phyloP scores from a whole-genome alignment of 306 rosid species.

The Benincasa hispida region DNA sequence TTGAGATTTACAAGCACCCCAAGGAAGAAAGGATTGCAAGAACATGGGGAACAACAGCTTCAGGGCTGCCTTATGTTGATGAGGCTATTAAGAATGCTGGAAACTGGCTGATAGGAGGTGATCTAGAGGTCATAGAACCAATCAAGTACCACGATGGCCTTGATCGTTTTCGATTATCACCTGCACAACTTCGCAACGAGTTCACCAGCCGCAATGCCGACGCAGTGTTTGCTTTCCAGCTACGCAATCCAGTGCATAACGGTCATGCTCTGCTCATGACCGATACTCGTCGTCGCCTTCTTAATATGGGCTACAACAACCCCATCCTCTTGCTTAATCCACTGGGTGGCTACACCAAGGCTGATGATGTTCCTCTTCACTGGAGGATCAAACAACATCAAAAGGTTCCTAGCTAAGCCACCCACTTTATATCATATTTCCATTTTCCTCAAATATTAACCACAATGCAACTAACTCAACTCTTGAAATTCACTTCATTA shows the following conservation, averaged over 20 bases:
- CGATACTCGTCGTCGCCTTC: slow-evolving; percentile 87
- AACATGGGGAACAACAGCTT: slow-evolving; percentile 89
- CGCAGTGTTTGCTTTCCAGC: slow-evolving; percentile 93
- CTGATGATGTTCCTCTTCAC: slow-evolving; percentile 90
- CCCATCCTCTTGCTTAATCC: slow-evolving; percentile 95
- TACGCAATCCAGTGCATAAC: slow-evolving; percentile 89
- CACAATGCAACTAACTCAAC: not conserved
- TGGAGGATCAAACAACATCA: slow-evolving; percentile 97
- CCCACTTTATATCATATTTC: not conserved
- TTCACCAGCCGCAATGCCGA: slow-evolving; percentile 74
- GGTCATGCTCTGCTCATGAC: slow-evolving; percentile 94
- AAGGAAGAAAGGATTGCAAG: slow-evolving; percentile 91
- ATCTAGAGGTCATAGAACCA: slow-evolving; percentile 72
- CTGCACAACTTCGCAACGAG: slow-evolving; percentile 71
- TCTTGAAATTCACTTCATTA: not conserved
- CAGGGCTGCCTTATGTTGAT: slow-evolving; percentile 86
- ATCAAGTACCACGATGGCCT: slow-evolving; percentile 80
- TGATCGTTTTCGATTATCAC: slow-evolving; percentile 76
- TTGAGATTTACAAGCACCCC: slow-evolving; percentile 88
- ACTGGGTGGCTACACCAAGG: slow-evolving; percentile 88
- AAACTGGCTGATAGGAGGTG: slow-evolving; percentile 93
- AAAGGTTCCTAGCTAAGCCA: slow-evolving; percentile 28
- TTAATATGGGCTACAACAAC: slow-evolving; percentile 85
- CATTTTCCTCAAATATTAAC: not conserved
- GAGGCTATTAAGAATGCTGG: slow-evolving; percentile 66